phyloP scores from a whole-genome alignment of 2,329 filamentous ascomycete species.

The Bipolaris bicolor region DNA sequence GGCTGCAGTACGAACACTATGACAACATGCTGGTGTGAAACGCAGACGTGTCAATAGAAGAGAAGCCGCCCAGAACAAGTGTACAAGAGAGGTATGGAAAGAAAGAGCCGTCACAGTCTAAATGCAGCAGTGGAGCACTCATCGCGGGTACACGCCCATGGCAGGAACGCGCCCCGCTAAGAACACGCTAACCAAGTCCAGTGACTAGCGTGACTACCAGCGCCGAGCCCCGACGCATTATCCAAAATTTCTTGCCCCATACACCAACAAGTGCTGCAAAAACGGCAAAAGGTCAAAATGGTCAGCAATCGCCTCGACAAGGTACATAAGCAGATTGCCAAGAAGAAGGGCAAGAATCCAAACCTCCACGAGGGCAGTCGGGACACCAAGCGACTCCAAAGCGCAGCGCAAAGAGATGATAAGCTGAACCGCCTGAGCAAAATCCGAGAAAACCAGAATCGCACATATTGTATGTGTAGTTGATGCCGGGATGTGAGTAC shows the following conservation, averaged over 20 bases:
- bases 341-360: conserved; percentile 79
- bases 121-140: conserved; percentile 23
- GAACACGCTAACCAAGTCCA: conserved; percentile 4
- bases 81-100: conserved; percentile 5
- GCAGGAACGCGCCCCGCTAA: conserved; percentile 33
- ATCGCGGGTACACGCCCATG: conserved; percentile 25
- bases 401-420: conserved; percentile 80
- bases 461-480: conserved; percentile 67
- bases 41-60: neutral
- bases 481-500: neutral
- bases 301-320: conserved; percentile 71
- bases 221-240: conserved; percentile 21
- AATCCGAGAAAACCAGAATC: conserved; percentile 75
- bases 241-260: conserved; percentile 35
- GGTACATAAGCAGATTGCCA: conserved; percentile 85
- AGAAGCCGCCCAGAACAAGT: conserved; percentile 5
- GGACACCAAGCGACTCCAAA: conserved; percentile 80
- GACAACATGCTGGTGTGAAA: conserved; percentile 23
- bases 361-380: conserved; percentile 86
- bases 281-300: conserved; percentile 29
- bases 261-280: conserved; percentile 11
- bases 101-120: conserved; percentile 18
- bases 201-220: conserved; percentile 18
- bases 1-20: conserved; percentile 22
- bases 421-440: conserved; percentile 75